Base-by-base conservation (phyloP, 1,284 basidiomycete species). In the Polyporus tsugae region DNA sequence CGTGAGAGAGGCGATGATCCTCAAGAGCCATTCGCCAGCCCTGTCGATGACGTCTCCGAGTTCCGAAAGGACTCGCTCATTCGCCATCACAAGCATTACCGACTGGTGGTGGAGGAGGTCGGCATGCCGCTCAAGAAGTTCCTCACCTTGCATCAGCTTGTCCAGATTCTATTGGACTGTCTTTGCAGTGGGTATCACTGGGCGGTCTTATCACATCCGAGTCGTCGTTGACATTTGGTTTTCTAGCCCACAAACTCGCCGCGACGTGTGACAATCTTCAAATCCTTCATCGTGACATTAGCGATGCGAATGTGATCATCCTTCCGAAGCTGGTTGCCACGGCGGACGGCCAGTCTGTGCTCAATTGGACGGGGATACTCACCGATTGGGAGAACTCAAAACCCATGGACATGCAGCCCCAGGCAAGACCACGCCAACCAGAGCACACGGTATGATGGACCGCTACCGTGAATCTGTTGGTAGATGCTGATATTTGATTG, bases 341-440 rank as follows among this genome's bases (percentile, higher is more conserved):
- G n/a, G 10, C 0, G 2, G 22, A 60, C 6, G 39, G 25, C 17
- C 4, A 29, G n/a, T 13, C 36, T 2, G 10, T 35, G 3, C 33
- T 55, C 15, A 17, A 17, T 1, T 55, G 25, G 52, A 25, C 15
- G 1, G 52, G 52, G 4, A 35, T 62, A 0, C 19, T 60, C 0
- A 36, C 41, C 1, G 58, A 69, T 33, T 62, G 59, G 65, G 66
- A 64, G 35, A 22, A 62, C 2, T 61, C 58, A 0, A 68, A 68
- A 35, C 35, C 36, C 10, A n/a, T 33, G 1, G n/a, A 29, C 29
- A 29, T 29, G 29, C 29, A 29, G 29, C 29, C 29, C 35, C 11
- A 13, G 49, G 6, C 5, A n/a, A 49, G 7, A 2, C 10, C 1
- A 57, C 60, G 63, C 1, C 63, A 69, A 11, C 53, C 63, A 0